These are phyloP conservation scores for Leishmania major DNA, from an alignment of 208 protist genomes.

Conservation along the genomic window DNA sequence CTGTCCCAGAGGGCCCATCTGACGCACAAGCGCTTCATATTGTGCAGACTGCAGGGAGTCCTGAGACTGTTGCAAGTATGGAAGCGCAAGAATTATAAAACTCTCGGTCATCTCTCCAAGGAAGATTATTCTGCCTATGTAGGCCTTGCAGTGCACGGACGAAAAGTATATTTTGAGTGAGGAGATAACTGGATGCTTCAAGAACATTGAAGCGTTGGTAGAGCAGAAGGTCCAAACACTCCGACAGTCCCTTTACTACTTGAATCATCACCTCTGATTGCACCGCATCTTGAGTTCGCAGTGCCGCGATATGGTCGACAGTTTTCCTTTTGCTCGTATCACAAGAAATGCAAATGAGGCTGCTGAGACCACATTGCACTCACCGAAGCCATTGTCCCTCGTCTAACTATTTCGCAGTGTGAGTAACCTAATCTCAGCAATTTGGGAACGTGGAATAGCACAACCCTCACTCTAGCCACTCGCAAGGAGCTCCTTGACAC, in stretches of 20 bases:
- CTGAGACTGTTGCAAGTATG: constrained; percentile 67
- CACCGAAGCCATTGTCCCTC: neutral
- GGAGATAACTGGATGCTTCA: neutral
- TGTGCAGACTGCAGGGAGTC: constrained; percentile 72
- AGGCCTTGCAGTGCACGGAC: neutral
- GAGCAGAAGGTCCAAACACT: neutral
- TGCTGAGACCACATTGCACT: neutral
- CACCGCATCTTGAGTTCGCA: neutral
- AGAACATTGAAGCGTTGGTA: neutral
- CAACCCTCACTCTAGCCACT: too few species aligned
- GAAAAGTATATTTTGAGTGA: neutral
- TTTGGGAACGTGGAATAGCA: neutral
- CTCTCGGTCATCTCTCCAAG: constrained; percentile 70
- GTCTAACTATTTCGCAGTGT: neutral
- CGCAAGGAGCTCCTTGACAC: neutral
- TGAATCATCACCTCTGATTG: neutral
- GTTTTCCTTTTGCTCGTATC: neutral
- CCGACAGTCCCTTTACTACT: neutral
- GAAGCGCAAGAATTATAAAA: constrained; percentile 82
- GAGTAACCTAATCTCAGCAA: neutral
- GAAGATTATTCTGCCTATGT: constrained; percentile 3
- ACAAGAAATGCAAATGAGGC: neutral
- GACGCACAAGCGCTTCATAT: constrained; percentile 67
- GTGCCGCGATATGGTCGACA: too few species aligned
- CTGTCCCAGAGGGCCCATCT: constrained; percentile 73